A percentile compares a stretch with the other conserved stretches of the same genome.
Conservation (phyloP, 2,329 filamentous ascomycete species). For the Dothideomycetidae sp. region DNA sequence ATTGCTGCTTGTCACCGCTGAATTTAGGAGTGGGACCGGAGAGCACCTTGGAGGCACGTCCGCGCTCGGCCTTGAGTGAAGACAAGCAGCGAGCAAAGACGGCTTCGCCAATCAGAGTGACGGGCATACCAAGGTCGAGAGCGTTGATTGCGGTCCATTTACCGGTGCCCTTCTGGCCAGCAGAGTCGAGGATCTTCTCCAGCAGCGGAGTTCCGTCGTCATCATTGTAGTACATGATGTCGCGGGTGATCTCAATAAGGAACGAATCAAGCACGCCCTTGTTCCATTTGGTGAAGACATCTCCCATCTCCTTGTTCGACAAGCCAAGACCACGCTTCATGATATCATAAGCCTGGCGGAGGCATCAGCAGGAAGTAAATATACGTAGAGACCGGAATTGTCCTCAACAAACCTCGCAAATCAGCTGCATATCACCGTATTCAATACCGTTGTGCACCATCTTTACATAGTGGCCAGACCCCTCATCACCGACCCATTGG, state of each 20-base stretch:
- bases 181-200: slow-evolving; percentile 98
- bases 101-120: slow-evolving; percentile 93
- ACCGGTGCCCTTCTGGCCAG: slow-evolving; percentile 97
- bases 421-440: slow-evolving; percentile 99
- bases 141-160: slow-evolving; percentile 99
- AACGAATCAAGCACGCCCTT: slow-evolving; percentile 97
- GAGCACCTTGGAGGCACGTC: slow-evolving; percentile 64
- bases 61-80: slow-evolving; percentile 86
- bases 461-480: slow-evolving; percentile 99
- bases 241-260: slow-evolving; percentile 96
- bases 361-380: slow-evolving; percentile 12
- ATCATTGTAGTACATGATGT: slow-evolving; percentile 97
- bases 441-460: slow-evolving; percentile 99
- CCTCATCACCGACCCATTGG: slow-evolving; percentile 99
- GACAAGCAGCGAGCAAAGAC: slow-evolving; percentile 92
- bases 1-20: slow-evolving; percentile 78
- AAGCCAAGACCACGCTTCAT: slow-evolving; percentile 95
- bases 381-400: neutral
- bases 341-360: slow-evolving; percentile 82
- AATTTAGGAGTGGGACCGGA: slow-evolving; percentile 66
- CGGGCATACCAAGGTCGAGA: slow-evolving; percentile 94
- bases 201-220: slow-evolving; percentile 81
- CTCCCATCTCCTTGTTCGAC: slow-evolving; percentile 84
- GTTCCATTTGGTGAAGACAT: slow-evolving; percentile 93
- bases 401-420: slow-evolving; percentile 64